Conservation (phyloP, 331 rosid species). For the Acacia pycnantha region DNA sequence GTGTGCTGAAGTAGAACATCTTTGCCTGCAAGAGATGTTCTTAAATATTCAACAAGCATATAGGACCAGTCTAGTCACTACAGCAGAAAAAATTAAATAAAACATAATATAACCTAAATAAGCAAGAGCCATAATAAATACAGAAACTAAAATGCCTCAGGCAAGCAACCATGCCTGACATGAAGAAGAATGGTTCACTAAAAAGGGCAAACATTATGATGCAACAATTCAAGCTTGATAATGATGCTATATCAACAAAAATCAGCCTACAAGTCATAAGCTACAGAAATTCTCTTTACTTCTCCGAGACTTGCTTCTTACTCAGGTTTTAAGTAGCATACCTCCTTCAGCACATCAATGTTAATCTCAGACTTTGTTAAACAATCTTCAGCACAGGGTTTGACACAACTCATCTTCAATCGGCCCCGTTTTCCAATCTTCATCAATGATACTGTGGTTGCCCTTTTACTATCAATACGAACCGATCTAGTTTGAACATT, state of each 20-base stretch:
- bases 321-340: slow-evolving; percentile 34
- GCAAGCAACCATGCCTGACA: slow-evolving; percentile 4
- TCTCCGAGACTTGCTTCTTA: slow-evolving; percentile 1
- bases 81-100: slow-evolving; percentile 15
- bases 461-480: slow-evolving; percentile 57
- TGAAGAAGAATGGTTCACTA: background rate
- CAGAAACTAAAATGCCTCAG: slow-evolving; percentile 1
- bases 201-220: background rate
- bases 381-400: slow-evolving; percentile 89
- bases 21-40: slow-evolving; percentile 71
- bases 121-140: background rate
- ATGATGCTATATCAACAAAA: slow-evolving; percentile 12
- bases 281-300: slow-evolving; percentile 2
- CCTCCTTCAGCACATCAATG: slow-evolving; percentile 92
- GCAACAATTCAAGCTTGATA: slow-evolving; percentile 16
- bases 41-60: slow-evolving; percentile 11
- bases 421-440: slow-evolving; percentile 77
- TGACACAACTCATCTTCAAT: slow-evolving; percentile 68
- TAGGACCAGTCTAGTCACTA: slow-evolving; percentile 19
- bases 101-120: background rate
- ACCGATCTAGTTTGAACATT: slow-evolving; percentile 89
- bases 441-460: slow-evolving; percentile 72
- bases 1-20: slow-evolving; percentile 89
- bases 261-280: slow-evolving; percentile 24
- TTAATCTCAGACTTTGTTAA: slow-evolving; percentile 74